phyloP scores from a whole-genome alignment of 176 grass and related monocot species.

The Typha latifolia region DNA sequence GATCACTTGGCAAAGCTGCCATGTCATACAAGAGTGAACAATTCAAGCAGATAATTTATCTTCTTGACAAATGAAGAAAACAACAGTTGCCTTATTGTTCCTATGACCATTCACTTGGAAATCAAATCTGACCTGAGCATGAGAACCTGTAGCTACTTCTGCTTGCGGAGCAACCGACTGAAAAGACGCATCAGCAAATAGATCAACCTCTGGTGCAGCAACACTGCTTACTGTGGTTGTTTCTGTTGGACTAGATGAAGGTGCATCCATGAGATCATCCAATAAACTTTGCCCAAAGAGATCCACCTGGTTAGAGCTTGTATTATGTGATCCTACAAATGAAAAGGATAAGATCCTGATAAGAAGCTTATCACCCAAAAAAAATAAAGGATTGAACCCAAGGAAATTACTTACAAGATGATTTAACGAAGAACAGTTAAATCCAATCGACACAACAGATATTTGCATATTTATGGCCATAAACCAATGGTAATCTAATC shows the following conservation, averaged over 20 bases:
- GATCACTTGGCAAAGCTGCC: neutral
- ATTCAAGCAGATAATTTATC: neutral
- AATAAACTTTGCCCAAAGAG: conserved; percentile 42
- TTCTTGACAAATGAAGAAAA: too few species aligned
- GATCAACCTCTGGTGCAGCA: conserved; percentile 35
- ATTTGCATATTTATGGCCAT: too few species aligned
- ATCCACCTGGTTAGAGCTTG: conserved; percentile 31
- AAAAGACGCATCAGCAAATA: conserved; percentile 49
- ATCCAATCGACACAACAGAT: neutral
- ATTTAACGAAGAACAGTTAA: too few species aligned
- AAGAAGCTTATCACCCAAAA: conserved; percentile 4
- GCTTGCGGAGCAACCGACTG: conserved; percentile 25
- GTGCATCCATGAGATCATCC: conserved; percentile 28
- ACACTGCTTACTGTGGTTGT: conserved; percentile 7
- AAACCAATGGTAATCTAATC: too few species aligned
- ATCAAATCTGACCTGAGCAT: conserved; percentile 18
- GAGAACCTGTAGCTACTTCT: conserved; percentile 17
- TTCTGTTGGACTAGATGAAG: conserved; percentile 24
- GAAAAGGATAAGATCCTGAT: conserved; percentile 1
- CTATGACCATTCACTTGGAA: neutral
- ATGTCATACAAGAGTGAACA: neutral
- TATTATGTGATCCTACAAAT: conserved; percentile 21
- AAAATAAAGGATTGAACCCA: too few species aligned
- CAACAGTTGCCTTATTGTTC: too few species aligned
- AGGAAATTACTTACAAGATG: too few species aligned